Percentiles rank a stretch among this genome's conserved stretches.
Evolutionary conservation across 148 eudicot genomes (phyloP).

Genomic region (Rhododendron mucronatum): DNA sequence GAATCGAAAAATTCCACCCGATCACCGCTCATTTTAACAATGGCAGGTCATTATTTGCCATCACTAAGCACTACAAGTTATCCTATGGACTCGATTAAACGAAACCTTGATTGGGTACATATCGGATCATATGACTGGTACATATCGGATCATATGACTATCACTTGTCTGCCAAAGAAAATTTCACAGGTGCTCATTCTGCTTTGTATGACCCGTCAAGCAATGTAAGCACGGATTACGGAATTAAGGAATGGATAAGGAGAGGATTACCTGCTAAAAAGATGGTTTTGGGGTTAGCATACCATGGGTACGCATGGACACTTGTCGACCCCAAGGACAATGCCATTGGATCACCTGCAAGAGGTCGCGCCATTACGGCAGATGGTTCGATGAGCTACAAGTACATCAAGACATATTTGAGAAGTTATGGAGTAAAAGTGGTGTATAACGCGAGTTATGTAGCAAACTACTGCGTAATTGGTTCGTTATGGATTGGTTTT

Average conservation of each 20-base stretch:
- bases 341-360: neutral
- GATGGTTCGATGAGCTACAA: slow-evolving; percentile 3
- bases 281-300: neutral
- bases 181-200: neutral
- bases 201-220: slow-evolving; percentile 10
- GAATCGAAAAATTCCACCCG: neutral
- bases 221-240: neutral
- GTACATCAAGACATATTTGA: neutral
- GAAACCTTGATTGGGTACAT: slow-evolving; percentile 11
- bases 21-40: neutral
- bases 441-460: slow-evolving; percentile 4
- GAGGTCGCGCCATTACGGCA: neutral
- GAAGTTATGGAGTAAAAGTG: neutral
- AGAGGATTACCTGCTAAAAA: neutral
- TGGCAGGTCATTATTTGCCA: neutral
- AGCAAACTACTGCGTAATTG: neutral
- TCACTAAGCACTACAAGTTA: too few species aligned
- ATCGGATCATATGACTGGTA: too few species aligned
- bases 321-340: neutral
- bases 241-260: slow-evolving; percentile 2
- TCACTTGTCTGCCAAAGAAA: neutral
- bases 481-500: slow-evolving; percentile 10
- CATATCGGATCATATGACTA: neutral
- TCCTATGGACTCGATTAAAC: neutral
- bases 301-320: slow-evolving; percentile 14